Evolutionary conservation across 306 rosid genomes (phyloP), one percentile per base, ranked within the genome.

Genomic region (Castanea mollissima): DNA sequence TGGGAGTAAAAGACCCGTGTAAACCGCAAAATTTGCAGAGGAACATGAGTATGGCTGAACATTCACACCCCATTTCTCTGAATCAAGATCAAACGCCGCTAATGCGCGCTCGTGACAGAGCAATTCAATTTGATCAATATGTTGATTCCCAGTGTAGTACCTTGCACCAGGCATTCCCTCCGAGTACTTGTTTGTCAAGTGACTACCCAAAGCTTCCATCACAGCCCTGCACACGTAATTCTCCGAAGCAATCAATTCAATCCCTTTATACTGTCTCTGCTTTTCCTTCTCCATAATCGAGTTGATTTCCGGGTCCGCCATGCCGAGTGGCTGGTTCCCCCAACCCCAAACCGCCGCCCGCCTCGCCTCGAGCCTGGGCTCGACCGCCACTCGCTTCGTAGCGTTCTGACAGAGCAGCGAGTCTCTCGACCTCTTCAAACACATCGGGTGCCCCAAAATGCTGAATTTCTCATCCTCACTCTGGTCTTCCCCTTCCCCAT

Each of bases 11-110:
- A 94, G 90, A 62, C 91, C 97, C 12, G 96, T 88, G 74, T 79
- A 94, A 1, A 92, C 97, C 10, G 98, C 98, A 9, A 92, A 90
- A 55, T 94, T 92, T 0, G 97, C 97, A 16, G 98, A 92, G 71
- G 94, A 88, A 44, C 97, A 90, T 0, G 98, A 92, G 76, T 94
- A 92, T 20, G 98, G 96, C 74, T 94, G 98, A 60, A 92, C 98
- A 88, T 89, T 92, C 75, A 94, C 98, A 20, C 98, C 98, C 98
- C 97, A 90, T 6, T 87, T 85, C 73, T 86, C 86, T 0, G 91
- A 32, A 56, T 90, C 94, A 44, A 92, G 96, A 69, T 80, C 77
- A 79, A 92, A 94, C 1, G 98, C 94, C 2, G 83, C 73, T 79
- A 94, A 78, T 0, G 98, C 97, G 6, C 96, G 93, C 55, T 89